phyloP scores from a whole-genome alignment of 352 stramenopile genomes.

The Globisporangium paddicum region DNA sequence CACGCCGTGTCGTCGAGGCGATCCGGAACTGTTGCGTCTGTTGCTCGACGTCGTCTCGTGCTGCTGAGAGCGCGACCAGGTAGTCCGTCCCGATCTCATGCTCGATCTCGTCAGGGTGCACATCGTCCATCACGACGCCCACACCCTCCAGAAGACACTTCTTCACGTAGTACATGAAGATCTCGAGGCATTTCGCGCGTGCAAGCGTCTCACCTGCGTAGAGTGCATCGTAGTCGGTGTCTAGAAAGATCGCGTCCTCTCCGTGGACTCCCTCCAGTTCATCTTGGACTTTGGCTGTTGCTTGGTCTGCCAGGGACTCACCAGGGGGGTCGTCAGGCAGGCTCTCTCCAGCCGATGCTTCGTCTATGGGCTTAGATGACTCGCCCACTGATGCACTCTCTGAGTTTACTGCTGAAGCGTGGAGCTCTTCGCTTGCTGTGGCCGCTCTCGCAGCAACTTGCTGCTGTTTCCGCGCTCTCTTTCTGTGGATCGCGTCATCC shows the following conservation, averaged over 20 bases:
- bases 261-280: conserved; percentile 6
- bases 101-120: conserved; percentile 42
- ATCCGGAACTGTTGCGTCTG: conserved; percentile 29
- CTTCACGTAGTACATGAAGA: conserved; percentile 38
- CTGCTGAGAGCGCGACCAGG: conserved; percentile 44
- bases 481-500: conserved; percentile 33
- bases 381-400: neutral
- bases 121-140: conserved; percentile 58
- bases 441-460: neutral
- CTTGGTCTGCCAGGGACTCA: neutral
- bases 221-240: conserved; percentile 32
- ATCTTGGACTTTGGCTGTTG: neutral
- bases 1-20: conserved; percentile 23
- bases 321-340: neutral
- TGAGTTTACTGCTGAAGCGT: neutral
- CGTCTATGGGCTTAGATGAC: conserved; percentile 3
- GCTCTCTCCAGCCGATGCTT: conserved; percentile 1
- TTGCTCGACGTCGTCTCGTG: conserved; percentile 28
- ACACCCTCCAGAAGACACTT: conserved; percentile 41
- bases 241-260: conserved; percentile 29
- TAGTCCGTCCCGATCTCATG: conserved; percentile 39
- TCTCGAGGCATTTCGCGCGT: conserved; percentile 18
- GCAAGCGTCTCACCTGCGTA: conserved; percentile 28
- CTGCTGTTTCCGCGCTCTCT: conserved; percentile 11
- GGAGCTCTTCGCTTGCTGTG: conserved; percentile 5